Conservation (phyloP, 2,329 filamentous ascomycete genomes). For the Alternaria triticina region DNA sequence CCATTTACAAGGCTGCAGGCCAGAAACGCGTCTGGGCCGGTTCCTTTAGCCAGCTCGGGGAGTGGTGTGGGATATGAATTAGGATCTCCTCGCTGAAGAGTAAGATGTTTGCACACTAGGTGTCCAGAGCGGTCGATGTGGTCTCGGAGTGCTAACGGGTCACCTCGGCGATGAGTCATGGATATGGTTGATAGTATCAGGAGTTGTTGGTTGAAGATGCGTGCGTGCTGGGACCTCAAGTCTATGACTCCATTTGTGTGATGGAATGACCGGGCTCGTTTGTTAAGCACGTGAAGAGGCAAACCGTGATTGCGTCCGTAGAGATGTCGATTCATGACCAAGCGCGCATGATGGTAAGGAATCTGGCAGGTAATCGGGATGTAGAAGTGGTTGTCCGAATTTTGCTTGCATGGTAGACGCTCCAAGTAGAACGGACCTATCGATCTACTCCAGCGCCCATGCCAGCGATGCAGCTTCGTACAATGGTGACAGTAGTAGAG, state of each 20-base stretch:
- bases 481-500: slow-evolving; percentile 27
- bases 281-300: slow-evolving; percentile 12
- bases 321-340: slow-evolving; percentile 29
- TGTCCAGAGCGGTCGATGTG: slow-evolving; percentile 6
- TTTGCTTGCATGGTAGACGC: slow-evolving; percentile 12
- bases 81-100: background rate
- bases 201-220: slow-evolving; percentile 25
- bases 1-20: slow-evolving; percentile 17
- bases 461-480: slow-evolving; percentile 27
- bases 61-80: slow-evolving; percentile 10
- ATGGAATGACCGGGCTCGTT: background rate
- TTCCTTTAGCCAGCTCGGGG: slow-evolving; percentile 18
- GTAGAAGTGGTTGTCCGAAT: background rate
- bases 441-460: slow-evolving; percentile 16
- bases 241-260: background rate
- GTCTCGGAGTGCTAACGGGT: slow-evolving; percentile 13
- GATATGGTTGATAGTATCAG: slow-evolving; percentile 18
- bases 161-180: slow-evolving; percentile 14
- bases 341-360: slow-evolving; percentile 21
- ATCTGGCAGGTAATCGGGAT: background rate
- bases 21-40: slow-evolving; percentile 6
- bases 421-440: slow-evolving; percentile 1
- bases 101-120: slow-evolving; percentile 19
- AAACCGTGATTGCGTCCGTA: slow-evolving; percentile 23
- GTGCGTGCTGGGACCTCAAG: slow-evolving; percentile 12